phyloP scores from a whole-genome alignment of 2,329 filamentous ascomycete genomes.

The Calycina marina region DNA sequence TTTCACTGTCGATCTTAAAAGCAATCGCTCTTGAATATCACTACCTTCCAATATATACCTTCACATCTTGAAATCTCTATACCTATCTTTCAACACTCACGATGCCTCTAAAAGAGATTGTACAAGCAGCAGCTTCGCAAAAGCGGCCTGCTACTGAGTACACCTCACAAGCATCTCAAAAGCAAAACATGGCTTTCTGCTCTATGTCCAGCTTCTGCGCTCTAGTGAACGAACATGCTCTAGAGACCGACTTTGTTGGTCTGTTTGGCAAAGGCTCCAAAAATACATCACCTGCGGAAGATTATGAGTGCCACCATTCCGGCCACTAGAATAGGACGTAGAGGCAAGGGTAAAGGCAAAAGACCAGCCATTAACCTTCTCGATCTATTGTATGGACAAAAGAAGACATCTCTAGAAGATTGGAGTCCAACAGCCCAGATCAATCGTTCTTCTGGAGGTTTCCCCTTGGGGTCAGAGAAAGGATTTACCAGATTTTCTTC shows the following conservation, averaged over 20 bases:
- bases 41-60: background rate
- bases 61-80: background rate
- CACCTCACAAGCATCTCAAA: slow-evolving; percentile 1
- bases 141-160: background rate
- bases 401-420: background rate
- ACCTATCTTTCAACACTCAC: background rate
- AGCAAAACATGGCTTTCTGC: background rate
- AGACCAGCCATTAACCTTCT: background rate
- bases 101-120: background rate
- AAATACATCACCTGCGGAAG: slow-evolving; percentile 5
- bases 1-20: background rate
- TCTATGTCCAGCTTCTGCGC: slow-evolving; percentile 3
- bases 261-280: slow-evolving; percentile 2
- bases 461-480: slow-evolving; percentile 15
- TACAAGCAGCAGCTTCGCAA: background rate
- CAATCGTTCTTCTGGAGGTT: slow-evolving; percentile 11
- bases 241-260: background rate
- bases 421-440: slow-evolving; percentile 5
- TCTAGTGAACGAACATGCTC: slow-evolving; percentile 5
- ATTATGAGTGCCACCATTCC: background rate
- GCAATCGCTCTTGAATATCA: background rate
- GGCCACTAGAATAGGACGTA: slow-evolving; percentile 2
- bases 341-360: background rate
- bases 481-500: slow-evolving; percentile 14
- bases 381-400: background rate